phyloP scores from a whole-genome alignment of 148 eudicot genomes.

The Rhododendron kiyosumense region DNA sequence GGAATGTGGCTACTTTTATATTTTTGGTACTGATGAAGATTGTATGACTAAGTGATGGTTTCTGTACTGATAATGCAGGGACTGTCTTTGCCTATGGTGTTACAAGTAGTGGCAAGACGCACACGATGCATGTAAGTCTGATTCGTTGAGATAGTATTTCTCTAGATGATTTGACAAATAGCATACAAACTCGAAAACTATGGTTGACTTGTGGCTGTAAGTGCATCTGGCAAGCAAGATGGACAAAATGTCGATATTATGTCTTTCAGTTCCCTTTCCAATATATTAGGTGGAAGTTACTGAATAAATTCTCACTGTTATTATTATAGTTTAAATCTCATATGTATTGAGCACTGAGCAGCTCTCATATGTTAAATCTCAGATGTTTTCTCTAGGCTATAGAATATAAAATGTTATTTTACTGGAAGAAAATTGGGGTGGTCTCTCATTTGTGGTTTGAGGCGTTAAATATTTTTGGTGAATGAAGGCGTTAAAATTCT shows the following conservation, averaged over 20 bases:
- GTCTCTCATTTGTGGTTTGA: neutral
- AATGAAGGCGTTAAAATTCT: neutral
- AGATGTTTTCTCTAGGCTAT: neutral
- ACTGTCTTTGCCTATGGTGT: conserved; percentile 99
- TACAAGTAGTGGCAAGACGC: conserved; percentile 99
- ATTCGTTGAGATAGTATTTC: neutral
- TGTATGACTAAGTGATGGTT: conserved; percentile 2
- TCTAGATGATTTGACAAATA: neutral
- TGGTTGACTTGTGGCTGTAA: neutral
- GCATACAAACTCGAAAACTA: neutral
- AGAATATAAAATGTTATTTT: neutral
- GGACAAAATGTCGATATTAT: neutral
- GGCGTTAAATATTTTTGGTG: neutral
- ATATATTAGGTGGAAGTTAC: neutral
- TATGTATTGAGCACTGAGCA: neutral
- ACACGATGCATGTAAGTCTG: conserved; percentile 96
- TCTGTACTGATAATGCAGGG: conserved; percentile 44
- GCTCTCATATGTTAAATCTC: neutral
- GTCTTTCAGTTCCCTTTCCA: neutral
- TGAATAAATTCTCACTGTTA: neutral
- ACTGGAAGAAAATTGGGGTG: neutral
- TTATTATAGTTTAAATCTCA: neutral
- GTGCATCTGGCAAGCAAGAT: neutral
- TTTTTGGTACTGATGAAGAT: neutral
- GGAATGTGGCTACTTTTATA: neutral